These are phyloP conservation scores for Abortiporus biennis DNA, from an alignment of 1,284 basidiomycete species.

Conservation along the genomic window DNA sequence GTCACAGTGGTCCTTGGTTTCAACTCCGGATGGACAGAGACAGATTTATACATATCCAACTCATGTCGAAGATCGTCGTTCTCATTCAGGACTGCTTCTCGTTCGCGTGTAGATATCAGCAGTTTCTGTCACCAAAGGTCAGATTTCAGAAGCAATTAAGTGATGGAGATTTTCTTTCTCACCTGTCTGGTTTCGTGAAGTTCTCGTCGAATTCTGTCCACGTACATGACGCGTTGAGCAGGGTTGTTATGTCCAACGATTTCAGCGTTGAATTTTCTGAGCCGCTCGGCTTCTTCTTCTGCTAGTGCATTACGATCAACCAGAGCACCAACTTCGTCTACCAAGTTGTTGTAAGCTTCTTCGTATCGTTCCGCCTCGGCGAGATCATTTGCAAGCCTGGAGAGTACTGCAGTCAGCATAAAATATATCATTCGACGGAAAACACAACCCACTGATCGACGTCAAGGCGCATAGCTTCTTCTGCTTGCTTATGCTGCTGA, in stretches of 20 bases:
- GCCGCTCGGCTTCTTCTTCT: constrained; percentile 59
- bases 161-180: constrained; percentile 13
- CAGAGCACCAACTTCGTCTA: constrained; percentile 56
- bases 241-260: constrained; percentile 72
- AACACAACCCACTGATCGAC: constrained; percentile 46
- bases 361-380: constrained; percentile 55
- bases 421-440: constrained; percentile 4
- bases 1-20: constrained; percentile 63
- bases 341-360: constrained; percentile 57
- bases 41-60: constrained; percentile 65
- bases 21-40: constrained; percentile 45
- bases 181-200: constrained; percentile 69
- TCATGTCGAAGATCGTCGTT: constrained; percentile 56
- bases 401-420: constrained; percentile 2
- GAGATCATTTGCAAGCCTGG: constrained; percentile 52
- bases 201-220: constrained; percentile 65
- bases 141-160: constrained; percentile 5
- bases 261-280: constrained; percentile 73
- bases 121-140: constrained; percentile 41
- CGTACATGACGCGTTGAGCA: constrained; percentile 67
- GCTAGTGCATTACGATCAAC: constrained; percentile 66
- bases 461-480: constrained; percentile 56
- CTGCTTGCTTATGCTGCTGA: constrained; percentile 50
- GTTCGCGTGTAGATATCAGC: constrained; percentile 44
- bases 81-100: constrained; percentile 39